A percentile compares a stretch with the other conserved stretches of the same genome.
These are phyloP conservation scores for Symbiodinium natans DNA, from an alignment of 73 alveolate genomes.

Conservation along the genomic window DNA sequence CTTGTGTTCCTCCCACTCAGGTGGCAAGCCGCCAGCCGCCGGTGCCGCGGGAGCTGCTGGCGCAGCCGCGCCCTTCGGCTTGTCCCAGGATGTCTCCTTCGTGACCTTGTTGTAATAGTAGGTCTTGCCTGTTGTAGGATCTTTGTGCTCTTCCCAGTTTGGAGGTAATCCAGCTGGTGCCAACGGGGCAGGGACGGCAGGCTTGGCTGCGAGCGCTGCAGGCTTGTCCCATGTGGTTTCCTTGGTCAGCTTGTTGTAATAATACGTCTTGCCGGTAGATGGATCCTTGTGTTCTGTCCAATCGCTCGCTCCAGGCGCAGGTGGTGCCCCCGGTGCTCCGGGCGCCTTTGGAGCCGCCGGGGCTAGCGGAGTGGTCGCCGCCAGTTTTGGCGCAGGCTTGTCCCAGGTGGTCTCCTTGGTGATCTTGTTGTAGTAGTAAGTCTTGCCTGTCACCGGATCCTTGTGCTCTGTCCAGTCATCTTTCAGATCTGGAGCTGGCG, in stretches of 20 bases:
- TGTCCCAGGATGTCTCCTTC: constrained; percentile 60
- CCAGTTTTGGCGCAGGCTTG: constrained; percentile 41
- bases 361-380: background rate
- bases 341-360: constrained; percentile 51
- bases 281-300: constrained; percentile 90
- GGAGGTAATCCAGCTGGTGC: constrained; percentile 24
- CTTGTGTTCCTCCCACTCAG: constrained; percentile 14
- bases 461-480: constrained; percentile 29
- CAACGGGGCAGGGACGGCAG: background rate
- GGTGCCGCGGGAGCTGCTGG: constrained; percentile 32
- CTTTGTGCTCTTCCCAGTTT: constrained; percentile 28
- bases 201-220: constrained; percentile 43
- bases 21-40: constrained; percentile 1
- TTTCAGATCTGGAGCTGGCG: constrained; percentile 8
- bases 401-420: constrained; percentile 54
- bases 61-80: constrained; percentile 58
- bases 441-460: constrained; percentile 19
- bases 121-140: constrained; percentile 3
- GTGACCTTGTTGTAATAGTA: constrained; percentile 11
- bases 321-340: constrained; percentile 54
- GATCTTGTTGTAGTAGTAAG: constrained; percentile 32
- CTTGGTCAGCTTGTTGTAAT: constrained; percentile 67
- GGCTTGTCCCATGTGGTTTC: constrained; percentile 83
- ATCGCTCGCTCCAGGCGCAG: constrained; percentile 45
- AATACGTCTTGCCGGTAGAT: constrained; percentile 44